Conservation (phyloP, 164 flowering plant species). For the Nymphaea colorata region DNA sequence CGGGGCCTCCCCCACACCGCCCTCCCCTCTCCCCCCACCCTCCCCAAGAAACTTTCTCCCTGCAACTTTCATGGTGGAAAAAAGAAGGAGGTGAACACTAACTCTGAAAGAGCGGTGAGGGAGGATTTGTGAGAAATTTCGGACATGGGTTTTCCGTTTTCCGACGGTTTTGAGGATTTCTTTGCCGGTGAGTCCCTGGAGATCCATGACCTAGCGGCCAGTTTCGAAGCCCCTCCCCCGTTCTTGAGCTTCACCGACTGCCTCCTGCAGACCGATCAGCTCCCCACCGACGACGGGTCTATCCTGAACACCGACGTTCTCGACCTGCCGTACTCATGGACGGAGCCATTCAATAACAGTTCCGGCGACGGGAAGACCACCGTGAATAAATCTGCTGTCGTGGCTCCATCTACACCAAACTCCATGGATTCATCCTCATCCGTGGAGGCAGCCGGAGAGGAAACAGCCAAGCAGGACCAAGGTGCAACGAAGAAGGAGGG, state of each 20-base stretch:
- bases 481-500: slow-evolving; percentile 20
- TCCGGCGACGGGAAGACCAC: slow-evolving; percentile 14
- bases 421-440: slow-evolving; percentile 58
- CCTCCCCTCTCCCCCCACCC: background rate
- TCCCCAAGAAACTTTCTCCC: slow-evolving; percentile 1
- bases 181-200: background rate
- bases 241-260: slow-evolving; percentile 37
- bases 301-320: slow-evolving; percentile 19
- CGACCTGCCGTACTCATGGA: slow-evolving; percentile 32
- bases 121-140: background rate
- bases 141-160: background rate
- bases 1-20: background rate
- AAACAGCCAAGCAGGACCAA: slow-evolving; percentile 26
- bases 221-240: slow-evolving; percentile 8
- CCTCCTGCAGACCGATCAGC: slow-evolving; percentile 11
- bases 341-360: slow-evolving; percentile 24
- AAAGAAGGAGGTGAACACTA: background rate
- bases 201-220: background rate
- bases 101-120: background rate
- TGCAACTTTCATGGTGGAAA: background rate
- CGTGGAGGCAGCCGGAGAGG: slow-evolving; percentile 37
- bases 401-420: slow-evolving; percentile 29
- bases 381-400: slow-evolving; percentile 5
- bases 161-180: slow-evolving; percentile 12
- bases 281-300: slow-evolving; percentile 23